Evolutionary conservation across 192 early-diverging fungal species (phyloP), one percentile per base, ranked within the genome.

Genomic region (Jimgerdemannia flammicorona): DNA sequence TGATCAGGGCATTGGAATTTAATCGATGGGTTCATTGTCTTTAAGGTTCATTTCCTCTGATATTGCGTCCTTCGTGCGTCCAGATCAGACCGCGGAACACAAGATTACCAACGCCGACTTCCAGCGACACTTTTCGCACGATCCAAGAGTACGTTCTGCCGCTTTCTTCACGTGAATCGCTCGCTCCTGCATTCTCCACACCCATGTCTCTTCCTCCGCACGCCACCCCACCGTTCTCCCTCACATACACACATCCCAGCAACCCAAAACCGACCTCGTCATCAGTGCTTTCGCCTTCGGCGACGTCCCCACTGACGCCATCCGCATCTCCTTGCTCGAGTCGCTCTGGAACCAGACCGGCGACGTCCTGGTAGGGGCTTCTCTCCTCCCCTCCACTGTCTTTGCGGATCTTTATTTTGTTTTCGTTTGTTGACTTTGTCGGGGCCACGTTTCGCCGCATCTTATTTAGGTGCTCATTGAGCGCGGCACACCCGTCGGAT

Each of bases 341-440:
- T 85, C 86, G 11, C 80, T 97, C 64, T 97, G 95, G 95, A 70
- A 84, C n/a, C 87, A 89, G n/a, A 94, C 94, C 14, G 75, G 77
- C 3, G 93, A 97, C 76, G 86, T 90, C 3, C 80, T 97, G 75
- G 90, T 91, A 74, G 76, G 68, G 4, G 14, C 29, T 29, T 29
- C 29, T 29, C 29, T 29, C 29, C 29, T 29, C 29, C 29, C 1
- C 29, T 29, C 29, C 29, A 29, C 29, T 29, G 29, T 29, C 29
- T 29, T 1, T 29, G 29, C 29, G 0, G 29, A 29, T 29, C 29
- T 29, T 29, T 29, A 29, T 1, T 29, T 29, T 40, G 20, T 43
- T 8, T 42, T 3, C 42, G 66, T 7, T 40, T 59, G 66, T 44
- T 43, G 20, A 69, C 66, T 8, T 20, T 20, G 29, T 10, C n/a